Evolutionary conservation across 495 filamentous ascomycete genomes (phyloP).

Genomic region (Penicillium coffeae): DNA sequence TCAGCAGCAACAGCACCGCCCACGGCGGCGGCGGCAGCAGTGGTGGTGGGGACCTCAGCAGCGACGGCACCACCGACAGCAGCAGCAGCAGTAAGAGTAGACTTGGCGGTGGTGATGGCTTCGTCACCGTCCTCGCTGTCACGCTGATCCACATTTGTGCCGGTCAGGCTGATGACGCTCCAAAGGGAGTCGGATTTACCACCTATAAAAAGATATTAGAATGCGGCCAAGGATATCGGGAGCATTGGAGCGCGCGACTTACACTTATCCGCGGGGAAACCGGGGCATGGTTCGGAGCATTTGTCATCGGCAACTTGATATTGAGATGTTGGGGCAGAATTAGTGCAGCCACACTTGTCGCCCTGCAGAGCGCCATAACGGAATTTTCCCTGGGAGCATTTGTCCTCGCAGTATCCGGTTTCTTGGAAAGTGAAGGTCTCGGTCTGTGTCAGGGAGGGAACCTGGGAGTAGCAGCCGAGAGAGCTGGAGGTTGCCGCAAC

Average conservation of each 20-base stretch:
- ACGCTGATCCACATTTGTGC: too few relatives aligned
- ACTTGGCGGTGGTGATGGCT: neutral
- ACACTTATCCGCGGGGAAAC: neutral
- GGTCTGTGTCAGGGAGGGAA: conserved; percentile 19
- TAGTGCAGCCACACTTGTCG: neutral
- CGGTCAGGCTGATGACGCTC: too few relatives aligned
- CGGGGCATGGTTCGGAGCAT: neutral
- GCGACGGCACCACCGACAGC: too few relatives aligned
- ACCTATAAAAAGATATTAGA: too few relatives aligned
- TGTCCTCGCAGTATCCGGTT: neutral
- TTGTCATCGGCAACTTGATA: neutral
- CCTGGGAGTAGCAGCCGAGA: conserved; percentile 35
- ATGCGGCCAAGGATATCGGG: too few relatives aligned
- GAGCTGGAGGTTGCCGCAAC: conserved; percentile 6
- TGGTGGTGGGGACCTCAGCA: too few relatives aligned
- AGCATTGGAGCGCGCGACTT: too few relatives aligned
- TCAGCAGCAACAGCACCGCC: too few relatives aligned
- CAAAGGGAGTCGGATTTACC: too few relatives aligned
- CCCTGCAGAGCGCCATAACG: neutral
- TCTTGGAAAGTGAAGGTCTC: conserved; percentile 25
- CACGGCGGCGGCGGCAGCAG: too few relatives aligned
- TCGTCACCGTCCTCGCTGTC: neutral
- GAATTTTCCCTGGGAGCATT: neutral
- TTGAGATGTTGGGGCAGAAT: neutral
- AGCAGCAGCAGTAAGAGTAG: too few relatives aligned